phyloP scores from a whole-genome alignment of 2,329 filamentous ascomycete species.

The Emergomyces orientalis region DNA sequence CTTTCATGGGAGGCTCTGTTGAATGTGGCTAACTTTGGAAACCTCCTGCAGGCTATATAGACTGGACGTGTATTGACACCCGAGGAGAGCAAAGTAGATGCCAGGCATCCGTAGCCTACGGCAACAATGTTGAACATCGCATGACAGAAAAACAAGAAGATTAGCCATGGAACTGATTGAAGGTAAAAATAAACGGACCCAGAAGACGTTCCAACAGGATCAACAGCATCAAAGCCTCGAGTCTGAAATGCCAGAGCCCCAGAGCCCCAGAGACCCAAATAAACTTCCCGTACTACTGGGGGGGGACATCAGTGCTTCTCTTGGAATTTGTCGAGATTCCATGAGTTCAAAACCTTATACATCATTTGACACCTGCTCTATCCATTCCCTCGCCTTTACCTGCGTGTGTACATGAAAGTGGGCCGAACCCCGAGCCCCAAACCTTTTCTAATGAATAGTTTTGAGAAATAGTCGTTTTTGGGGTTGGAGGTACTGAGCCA shows the following conservation, averaged over 20 bases:
- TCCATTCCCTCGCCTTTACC: too few relatives aligned
- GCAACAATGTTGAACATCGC: neutral
- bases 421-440: too few relatives aligned
- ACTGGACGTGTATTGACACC: neutral
- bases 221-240: too few relatives aligned
- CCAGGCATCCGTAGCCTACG: neutral
- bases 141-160: neutral
- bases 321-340: too few relatives aligned
- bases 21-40: neutral
- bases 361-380: too few relatives aligned
- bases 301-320: too few relatives aligned
- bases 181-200: neutral
- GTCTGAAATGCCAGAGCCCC: too few relatives aligned
- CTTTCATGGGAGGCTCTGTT: too few relatives aligned
- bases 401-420: too few relatives aligned
- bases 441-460: neutral
- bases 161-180: neutral
- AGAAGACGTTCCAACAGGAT: neutral
- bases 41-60: neutral
- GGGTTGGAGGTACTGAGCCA: neutral
- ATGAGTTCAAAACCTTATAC: too few relatives aligned
- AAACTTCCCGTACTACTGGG: too few relatives aligned
- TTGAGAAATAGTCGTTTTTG: neutral
- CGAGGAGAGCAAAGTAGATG: neutral
- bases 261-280: too few relatives aligned